phyloP scores from a whole-genome alignment of 495 filamentous ascomycete genomes.

The Penicillium salamii region DNA sequence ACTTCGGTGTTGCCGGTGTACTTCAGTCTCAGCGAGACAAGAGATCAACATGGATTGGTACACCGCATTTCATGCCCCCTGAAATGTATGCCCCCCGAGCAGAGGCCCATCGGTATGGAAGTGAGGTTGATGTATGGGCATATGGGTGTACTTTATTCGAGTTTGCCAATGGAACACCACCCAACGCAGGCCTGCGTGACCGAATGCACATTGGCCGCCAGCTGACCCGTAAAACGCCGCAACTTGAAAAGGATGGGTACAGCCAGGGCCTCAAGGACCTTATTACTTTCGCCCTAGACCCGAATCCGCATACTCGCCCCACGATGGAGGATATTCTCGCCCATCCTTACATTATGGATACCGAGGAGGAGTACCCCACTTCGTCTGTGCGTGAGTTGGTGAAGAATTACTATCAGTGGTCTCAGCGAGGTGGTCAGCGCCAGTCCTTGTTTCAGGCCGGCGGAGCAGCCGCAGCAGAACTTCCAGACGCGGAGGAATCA shows the following conservation, averaged over 20 bases:
- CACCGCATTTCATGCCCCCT: constrained; percentile 95
- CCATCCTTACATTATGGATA: constrained; percentile 52
- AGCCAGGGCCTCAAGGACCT: constrained; percentile 70
- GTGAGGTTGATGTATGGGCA: constrained; percentile 90
- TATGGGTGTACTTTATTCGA: constrained; percentile 90
- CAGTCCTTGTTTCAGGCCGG: constrained; percentile 75
- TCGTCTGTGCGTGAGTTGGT: constrained; percentile 69
- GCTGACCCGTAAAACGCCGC: constrained; percentile 56
- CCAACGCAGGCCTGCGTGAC: constrained; percentile 52
- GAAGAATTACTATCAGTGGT: constrained; percentile 80
- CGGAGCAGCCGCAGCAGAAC: constrained; percentile 65
- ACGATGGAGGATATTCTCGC: constrained; percentile 50
- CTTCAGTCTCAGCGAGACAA: constrained; percentile 82
- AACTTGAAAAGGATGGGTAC: constrained; percentile 74
- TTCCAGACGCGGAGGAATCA: constrained; percentile 37
- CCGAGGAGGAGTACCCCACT: constrained; percentile 66
- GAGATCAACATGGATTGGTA: constrained; percentile 88
- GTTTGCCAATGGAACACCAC: constrained; percentile 85
- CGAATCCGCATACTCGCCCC: constrained; percentile 71
- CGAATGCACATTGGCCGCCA: constrained; percentile 59
- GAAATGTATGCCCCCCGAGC: constrained; percentile 62
- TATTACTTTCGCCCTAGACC: constrained; percentile 75
- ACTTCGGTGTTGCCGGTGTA: constrained; percentile 91
- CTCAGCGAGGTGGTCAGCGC: constrained; percentile 76
- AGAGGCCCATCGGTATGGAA: constrained; percentile 52